phyloP scores from a whole-genome alignment of 306 rosid species.

The Cucumis cinereus region DNA sequence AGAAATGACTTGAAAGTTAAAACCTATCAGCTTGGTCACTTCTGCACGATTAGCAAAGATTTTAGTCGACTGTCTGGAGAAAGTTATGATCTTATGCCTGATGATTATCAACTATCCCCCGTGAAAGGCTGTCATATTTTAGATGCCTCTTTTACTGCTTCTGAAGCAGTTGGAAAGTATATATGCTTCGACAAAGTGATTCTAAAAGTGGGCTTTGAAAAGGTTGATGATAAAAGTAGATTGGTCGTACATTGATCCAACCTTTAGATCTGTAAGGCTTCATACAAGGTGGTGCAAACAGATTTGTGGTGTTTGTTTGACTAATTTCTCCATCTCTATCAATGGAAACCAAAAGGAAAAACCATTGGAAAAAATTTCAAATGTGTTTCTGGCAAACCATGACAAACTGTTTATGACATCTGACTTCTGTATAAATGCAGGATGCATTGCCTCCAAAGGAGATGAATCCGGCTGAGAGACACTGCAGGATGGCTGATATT shows the following conservation, averaged over 20 bases:
- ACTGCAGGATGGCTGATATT: conserved; percentile 89
- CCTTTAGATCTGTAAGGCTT: neutral
- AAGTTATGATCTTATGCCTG: neutral
- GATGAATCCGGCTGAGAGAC: conserved; percentile 92
- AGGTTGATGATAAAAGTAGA: neutral
- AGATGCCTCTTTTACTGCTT: neutral
- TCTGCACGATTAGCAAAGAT: neutral
- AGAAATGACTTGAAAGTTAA: neutral
- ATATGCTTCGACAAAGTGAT: neutral
- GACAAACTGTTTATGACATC: conserved; percentile 10
- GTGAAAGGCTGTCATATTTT: neutral
- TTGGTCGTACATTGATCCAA: neutral
- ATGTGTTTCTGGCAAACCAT: neutral
- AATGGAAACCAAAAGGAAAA: neutral
- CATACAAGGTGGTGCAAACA: neutral
- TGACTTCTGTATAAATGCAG: conserved; percentile 20
- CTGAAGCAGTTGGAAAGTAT: neutral
- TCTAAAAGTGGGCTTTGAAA: neutral
- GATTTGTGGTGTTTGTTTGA: neutral
- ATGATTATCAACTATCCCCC: neutral
- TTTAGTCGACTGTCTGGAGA: neutral
- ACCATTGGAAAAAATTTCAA: neutral
- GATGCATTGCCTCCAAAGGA: conserved; percentile 94
- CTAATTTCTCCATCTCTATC: neutral
- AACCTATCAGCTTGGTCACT: neutral